A percentile compares a stretch with the other conserved stretches of the same genome.
These are phyloP conservation scores for Phytopythium kandeliae DNA, from an alignment of 352 stramenopile genomes.

Conservation along the genomic window DNA sequence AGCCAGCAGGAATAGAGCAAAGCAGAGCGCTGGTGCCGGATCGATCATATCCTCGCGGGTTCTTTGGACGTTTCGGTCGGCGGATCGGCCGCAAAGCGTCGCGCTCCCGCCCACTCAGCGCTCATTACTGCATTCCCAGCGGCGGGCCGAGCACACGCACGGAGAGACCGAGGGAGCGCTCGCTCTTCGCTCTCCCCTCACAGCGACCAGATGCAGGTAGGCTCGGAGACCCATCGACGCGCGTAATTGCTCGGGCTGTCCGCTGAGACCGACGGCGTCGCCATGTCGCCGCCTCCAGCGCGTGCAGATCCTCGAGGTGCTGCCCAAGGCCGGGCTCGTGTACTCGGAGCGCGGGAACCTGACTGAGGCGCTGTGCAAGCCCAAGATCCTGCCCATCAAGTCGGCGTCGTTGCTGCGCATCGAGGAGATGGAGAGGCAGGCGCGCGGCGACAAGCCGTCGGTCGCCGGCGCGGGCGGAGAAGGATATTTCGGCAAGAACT, in stretches of 20 bases:
- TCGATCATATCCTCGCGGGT: too few species aligned
- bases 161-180: too few species aligned
- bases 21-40: too few species aligned
- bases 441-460: conserved; percentile 26
- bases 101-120: too few species aligned
- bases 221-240: too few species aligned
- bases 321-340: conserved; percentile 84
- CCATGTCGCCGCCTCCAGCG: too few species aligned
- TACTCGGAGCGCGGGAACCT: neutral
- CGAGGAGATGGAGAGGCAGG: conserved; percentile 81
- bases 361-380: conserved; percentile 38
- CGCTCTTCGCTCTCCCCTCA: neutral
- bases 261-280: too few species aligned
- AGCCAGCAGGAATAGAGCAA: too few species aligned
- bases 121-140: too few species aligned
- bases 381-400: conserved; percentile 89
- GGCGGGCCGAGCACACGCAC: too few species aligned
- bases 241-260: too few species aligned
- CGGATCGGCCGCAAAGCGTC: neutral
- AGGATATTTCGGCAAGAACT: conserved; percentile 13
- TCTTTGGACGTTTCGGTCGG: too few species aligned
- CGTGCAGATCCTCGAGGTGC: conserved; percentile 76
- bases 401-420: conserved; percentile 79
- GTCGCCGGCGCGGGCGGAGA: conserved; percentile 11
- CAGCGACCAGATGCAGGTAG: neutral